These are phyloP conservation scores for Ganoderma meredithae DNA, from an alignment of 1,284 basidiomycete genomes.

Conservation along the genomic window DNA sequence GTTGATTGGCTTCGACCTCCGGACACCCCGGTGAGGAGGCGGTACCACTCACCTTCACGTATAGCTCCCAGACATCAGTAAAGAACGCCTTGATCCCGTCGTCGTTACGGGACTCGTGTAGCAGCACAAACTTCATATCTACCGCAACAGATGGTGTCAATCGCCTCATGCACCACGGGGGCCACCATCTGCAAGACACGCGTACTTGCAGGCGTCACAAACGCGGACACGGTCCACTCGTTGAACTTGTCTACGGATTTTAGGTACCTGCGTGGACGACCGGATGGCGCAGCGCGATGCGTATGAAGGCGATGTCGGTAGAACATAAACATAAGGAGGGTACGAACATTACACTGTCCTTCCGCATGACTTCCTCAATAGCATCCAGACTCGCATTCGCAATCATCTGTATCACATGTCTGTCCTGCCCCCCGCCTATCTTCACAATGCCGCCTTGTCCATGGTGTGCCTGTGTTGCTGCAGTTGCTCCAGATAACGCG, in stretches of 20 bases:
- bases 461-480: constrained; percentile 66
- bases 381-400: constrained; percentile 93
- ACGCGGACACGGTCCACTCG: constrained; percentile 96
- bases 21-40: constrained; percentile 32
- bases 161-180: constrained; percentile 8
- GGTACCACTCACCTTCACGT: constrained; percentile 79
- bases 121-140: constrained; percentile 92
- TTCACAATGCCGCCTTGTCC: constrained; percentile 61
- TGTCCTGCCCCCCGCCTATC: constrained; percentile 79
- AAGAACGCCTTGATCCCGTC: constrained; percentile 93
- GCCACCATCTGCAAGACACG: constrained; percentile 20
- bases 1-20: constrained; percentile 27
- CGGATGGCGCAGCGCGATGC: background rate
- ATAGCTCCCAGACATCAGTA: constrained; percentile 93
- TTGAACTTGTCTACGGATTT: constrained; percentile 95
- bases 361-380: constrained; percentile 90
- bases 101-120: constrained; percentile 95
- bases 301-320: constrained; percentile 10
- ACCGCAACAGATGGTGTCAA: constrained; percentile 29
- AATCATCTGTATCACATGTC: constrained; percentile 96
- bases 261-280: constrained; percentile 72
- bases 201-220: constrained; percentile 92
- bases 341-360: constrained; percentile 85
- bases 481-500: constrained; percentile 82
- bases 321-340: constrained; percentile 6